A percentile compares a stretch with the other conserved stretches of the same genome.
These are phyloP conservation scores for Verticillium klebahnii DNA, from an alignment of 2,329 filamentous ascomycete species.

Conservation along the genomic window DNA sequence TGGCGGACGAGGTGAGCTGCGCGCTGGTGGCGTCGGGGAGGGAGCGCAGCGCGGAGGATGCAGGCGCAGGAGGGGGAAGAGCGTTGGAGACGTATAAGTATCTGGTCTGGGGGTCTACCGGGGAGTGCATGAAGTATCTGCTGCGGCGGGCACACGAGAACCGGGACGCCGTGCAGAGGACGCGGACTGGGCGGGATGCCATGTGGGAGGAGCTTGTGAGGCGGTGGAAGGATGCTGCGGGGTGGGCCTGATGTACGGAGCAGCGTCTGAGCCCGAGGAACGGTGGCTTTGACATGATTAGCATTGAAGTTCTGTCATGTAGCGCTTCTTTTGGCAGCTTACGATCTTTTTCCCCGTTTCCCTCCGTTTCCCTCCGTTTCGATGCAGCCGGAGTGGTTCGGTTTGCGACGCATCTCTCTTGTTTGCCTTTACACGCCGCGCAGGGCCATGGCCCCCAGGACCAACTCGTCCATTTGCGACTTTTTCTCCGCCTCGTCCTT, in stretches of 20 bases:
- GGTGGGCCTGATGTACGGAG: conserved; percentile 18
- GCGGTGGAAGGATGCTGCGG: conserved; percentile 41
- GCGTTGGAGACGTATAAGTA: conserved; percentile 56
- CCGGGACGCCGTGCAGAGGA: conserved; percentile 62
- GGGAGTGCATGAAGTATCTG: conserved; percentile 84
- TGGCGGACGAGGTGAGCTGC: conserved; percentile 89
- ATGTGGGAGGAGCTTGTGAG: conserved; percentile 59
- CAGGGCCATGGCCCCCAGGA: conserved; percentile 75
- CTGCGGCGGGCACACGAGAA: conserved; percentile 61
- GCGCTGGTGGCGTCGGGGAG: conserved; percentile 37
- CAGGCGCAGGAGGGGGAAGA: background rate
- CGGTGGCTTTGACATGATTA: background rate
- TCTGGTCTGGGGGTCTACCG: conserved; percentile 64
- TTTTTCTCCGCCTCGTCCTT: conserved; percentile 37
- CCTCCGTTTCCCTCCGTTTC: background rate
- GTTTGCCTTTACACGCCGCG: conserved; percentile 41
- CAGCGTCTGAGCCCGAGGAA: background rate
- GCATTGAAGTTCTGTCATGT: background rate
- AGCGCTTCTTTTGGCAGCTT: background rate
- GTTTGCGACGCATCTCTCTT: too few species aligned
- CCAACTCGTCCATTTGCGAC: conserved; percentile 60
- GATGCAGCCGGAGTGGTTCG: background rate
- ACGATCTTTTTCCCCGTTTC: background rate
- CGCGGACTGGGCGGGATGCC: conserved; percentile 55
- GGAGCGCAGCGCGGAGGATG: conserved; percentile 3